Evolutionary conservation across 2,329 filamentous ascomycete species (phyloP).

Genomic region (Penicillium expansum): DNA sequence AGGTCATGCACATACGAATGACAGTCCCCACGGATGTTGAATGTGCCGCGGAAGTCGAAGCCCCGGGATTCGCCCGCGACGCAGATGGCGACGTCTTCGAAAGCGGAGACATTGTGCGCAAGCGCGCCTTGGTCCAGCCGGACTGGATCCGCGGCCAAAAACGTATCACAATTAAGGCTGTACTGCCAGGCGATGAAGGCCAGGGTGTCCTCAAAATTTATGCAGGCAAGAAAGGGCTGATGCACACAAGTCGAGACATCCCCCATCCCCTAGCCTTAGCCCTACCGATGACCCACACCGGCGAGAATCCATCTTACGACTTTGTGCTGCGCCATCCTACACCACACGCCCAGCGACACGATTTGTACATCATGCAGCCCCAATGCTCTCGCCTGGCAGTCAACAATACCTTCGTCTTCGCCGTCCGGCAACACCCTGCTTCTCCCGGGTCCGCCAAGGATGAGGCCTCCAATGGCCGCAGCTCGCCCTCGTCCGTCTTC

Average conservation of each 20-base stretch:
- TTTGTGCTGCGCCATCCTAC: slow-evolving; percentile 93
- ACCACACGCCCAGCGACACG: slow-evolving; percentile 93
- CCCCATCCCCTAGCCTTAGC: slow-evolving; percentile 87
- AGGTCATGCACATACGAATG: slow-evolving; percentile 88
- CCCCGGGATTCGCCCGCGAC: slow-evolving; percentile 74
- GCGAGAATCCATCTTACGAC: slow-evolving; percentile 90
- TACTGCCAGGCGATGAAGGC: slow-evolving; percentile 88
- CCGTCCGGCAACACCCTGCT: slow-evolving; percentile 86
- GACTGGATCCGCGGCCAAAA: slow-evolving; percentile 88
- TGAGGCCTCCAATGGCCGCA: slow-evolving; percentile 42
- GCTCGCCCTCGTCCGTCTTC: slow-evolving; percentile 50
- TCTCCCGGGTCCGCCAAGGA: slow-evolving; percentile 46
- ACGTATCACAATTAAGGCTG: slow-evolving; percentile 86
- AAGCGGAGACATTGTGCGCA: slow-evolving; percentile 79
- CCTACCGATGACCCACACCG: slow-evolving; percentile 84
- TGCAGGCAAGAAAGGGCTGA: slow-evolving; percentile 87
- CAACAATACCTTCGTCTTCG: slow-evolving; percentile 98
- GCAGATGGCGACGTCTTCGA: slow-evolving; percentile 90
- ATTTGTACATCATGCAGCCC: slow-evolving; percentile 94
- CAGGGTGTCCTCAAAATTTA: slow-evolving; percentile 86
- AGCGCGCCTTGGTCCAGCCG: slow-evolving; percentile 83
- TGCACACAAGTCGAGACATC: slow-evolving; percentile 97
- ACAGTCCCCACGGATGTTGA: slow-evolving; percentile 87
- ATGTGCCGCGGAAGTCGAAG: slow-evolving; percentile 87
- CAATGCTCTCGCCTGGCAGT: slow-evolving; percentile 84